phyloP scores from a whole-genome alignment of 164 flowering plant species.

The Warburgia ugandensis region DNA sequence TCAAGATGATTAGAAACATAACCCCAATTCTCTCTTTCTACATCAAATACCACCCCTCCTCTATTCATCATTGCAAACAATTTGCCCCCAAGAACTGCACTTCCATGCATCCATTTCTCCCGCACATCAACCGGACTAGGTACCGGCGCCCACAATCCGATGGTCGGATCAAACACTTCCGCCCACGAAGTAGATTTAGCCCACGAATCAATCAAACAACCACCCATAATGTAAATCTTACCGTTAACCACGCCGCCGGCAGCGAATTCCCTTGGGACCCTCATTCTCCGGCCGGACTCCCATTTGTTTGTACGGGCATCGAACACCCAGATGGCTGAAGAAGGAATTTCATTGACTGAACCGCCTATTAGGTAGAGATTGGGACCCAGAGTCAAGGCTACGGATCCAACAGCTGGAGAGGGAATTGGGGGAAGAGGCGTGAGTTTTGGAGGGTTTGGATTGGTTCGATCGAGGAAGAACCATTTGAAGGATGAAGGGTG shows the following conservation, averaged over 20 bases:
- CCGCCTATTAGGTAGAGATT: constrained; percentile 64
- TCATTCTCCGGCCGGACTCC: constrained; percentile 62
- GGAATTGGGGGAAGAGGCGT: constrained; percentile 39
- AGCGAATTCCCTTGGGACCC: constrained; percentile 60
- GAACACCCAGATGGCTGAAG: constrained; percentile 47
- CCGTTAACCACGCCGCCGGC: constrained; percentile 59
- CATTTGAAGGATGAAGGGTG: constrained; percentile 26
- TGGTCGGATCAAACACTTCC: constrained; percentile 58
- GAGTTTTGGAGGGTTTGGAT: constrained; percentile 16
- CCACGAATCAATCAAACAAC: constrained; percentile 62
- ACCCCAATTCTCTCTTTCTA: constrained; percentile 35
- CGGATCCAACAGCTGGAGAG: constrained; percentile 40
- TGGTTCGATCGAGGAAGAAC: constrained; percentile 30
- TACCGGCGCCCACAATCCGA: constrained; percentile 43
- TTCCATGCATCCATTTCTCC: constrained; percentile 87
- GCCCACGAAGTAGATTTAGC: constrained; percentile 60
- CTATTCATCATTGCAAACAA: constrained; percentile 73
- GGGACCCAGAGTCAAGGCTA: constrained; percentile 37
- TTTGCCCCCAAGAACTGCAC: constrained; percentile 55
- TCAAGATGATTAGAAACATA: constrained; percentile 45
- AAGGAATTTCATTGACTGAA: constrained; percentile 43
- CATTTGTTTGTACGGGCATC: constrained; percentile 52
- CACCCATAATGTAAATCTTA: constrained; percentile 70
- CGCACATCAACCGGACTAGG: constrained; percentile 42
- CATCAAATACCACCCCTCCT: constrained; percentile 62